phyloP scores from a whole-genome alignment of 805 yeast species.

The Kurtzmaniella fragi region DNA sequence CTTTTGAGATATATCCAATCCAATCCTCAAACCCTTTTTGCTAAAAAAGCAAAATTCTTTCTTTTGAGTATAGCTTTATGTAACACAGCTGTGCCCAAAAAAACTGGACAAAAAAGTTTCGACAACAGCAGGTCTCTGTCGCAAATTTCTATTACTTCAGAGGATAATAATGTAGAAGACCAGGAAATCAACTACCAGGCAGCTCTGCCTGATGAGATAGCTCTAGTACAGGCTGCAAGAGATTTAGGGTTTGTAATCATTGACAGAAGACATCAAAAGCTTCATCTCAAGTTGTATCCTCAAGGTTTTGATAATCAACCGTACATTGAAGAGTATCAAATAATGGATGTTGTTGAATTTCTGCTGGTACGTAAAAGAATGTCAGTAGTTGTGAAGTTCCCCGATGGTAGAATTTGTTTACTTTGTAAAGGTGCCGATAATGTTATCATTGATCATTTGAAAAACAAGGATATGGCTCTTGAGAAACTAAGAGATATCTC shows the following conservation, averaged over 20 bases:
- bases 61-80: slow-evolving; percentile 80
- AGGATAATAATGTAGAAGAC: slow-evolving; percentile 15
- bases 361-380: slow-evolving; percentile 86
- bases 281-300: slow-evolving; percentile 77
- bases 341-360: slow-evolving; percentile 81
- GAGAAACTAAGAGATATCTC: slow-evolving; percentile 63
- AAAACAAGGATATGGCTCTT: slow-evolving; percentile 52
- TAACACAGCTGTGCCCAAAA: slow-evolving; percentile 82
- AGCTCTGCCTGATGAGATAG: slow-evolving; percentile 94
- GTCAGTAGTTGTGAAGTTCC: slow-evolving; percentile 80
- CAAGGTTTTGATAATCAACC: slow-evolving; percentile 68
- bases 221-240: slow-evolving; percentile 89
- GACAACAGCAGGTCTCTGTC: slow-evolving; percentile 7
- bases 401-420: slow-evolving; percentile 68
- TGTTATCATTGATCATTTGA: slow-evolving; percentile 71
- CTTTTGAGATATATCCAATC: slow-evolving; percentile 65
- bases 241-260: slow-evolving; percentile 88
- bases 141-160: slow-evolving; percentile 1
- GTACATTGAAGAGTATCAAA: slow-evolving; percentile 60
- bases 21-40: slow-evolving; percentile 64
- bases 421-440: slow-evolving; percentile 97
- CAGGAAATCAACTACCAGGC: slow-evolving; percentile 77
- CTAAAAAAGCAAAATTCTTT: slow-evolving; percentile 74
- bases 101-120: slow-evolving; percentile 5
- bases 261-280: slow-evolving; percentile 54